Evolutionary conservation across 352 stramenopile species (phyloP).

Genomic region (Globisporangium acanthophoron): DNA sequence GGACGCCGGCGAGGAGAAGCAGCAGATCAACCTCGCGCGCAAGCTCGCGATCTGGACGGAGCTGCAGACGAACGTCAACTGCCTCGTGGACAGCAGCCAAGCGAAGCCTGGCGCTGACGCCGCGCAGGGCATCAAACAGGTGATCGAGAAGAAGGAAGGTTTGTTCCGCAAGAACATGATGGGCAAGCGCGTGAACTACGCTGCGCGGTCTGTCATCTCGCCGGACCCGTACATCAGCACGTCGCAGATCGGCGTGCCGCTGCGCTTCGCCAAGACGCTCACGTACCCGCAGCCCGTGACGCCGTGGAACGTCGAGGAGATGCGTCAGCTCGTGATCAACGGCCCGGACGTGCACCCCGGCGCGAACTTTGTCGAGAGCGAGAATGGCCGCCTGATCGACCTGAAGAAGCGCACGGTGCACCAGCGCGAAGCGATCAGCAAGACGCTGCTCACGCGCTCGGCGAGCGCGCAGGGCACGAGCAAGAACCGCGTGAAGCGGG

Average conservation of each 20-base stretch:
- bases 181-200: slow-evolving; percentile 99
- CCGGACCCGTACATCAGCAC: slow-evolving; percentile 99
- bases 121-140: slow-evolving; percentile 93
- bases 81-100: slow-evolving; percentile 79
- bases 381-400: slow-evolving; percentile 92
- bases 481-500: slow-evolving; percentile 91
- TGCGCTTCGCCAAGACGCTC: slow-evolving; percentile 97
- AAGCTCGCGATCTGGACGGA: slow-evolving; percentile 97
- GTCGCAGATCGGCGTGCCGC: slow-evolving; percentile 99
- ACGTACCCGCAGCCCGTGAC: slow-evolving; percentile 98
- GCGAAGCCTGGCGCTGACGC: slow-evolving; percentile 60
- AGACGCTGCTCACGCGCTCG: slow-evolving; percentile 90
- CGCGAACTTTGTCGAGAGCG: slow-evolving; percentile 97
- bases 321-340: slow-evolving; percentile 95
- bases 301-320: slow-evolving; percentile 96
- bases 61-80: slow-evolving; percentile 92
- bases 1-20: slow-evolving; percentile 37
- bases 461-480: slow-evolving; percentile 70
- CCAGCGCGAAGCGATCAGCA: slow-evolving; percentile 94
- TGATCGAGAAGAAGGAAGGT: slow-evolving; percentile 99
- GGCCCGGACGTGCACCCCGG: slow-evolving; percentile 95
- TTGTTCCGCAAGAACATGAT: slow-evolving; percentile 98
- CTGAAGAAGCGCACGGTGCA: slow-evolving; percentile 91
- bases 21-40: slow-evolving; percentile 76
- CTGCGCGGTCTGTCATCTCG: slow-evolving; percentile 98